Conservation (phyloP, 192 early-diverging fungal species). For the Thamnidium elegans region DNA sequence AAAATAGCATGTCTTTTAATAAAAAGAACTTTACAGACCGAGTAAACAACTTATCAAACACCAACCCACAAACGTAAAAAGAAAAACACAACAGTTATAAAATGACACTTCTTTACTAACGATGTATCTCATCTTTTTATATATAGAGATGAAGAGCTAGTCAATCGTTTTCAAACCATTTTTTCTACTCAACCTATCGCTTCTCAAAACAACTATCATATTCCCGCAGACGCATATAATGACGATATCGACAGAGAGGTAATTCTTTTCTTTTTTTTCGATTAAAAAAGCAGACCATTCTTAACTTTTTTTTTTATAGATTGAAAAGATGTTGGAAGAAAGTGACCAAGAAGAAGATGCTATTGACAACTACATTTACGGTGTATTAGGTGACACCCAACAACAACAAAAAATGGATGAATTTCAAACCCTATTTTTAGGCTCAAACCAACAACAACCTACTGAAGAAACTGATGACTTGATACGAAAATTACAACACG, state of each 20-base stretch:
- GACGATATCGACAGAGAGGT: neutral
- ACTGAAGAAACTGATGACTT: slow-evolving; percentile 6
- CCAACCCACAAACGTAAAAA: neutral
- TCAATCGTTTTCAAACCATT: neutral
- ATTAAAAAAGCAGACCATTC: neutral
- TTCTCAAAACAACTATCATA: slow-evolving; percentile 11
- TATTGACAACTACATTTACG: neutral
- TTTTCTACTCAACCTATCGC: slow-evolving; percentile 12
- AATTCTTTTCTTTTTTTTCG: too few relatives aligned
- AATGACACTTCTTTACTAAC: too few relatives aligned
- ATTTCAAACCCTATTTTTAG: neutral
- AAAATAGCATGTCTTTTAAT: neutral
- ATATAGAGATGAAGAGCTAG: slow-evolving; percentile 13
- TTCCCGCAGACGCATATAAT: neutral
- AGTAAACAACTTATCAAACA: slow-evolving; percentile 2
- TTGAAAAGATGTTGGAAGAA: slow-evolving; percentile 6
- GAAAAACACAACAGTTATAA: too few relatives aligned
- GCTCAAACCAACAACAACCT: neutral
- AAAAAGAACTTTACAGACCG: neutral
- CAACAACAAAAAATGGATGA: neutral
- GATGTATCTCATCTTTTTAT: neutral
- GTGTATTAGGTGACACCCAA: neutral
- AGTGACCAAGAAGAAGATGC: neutral
- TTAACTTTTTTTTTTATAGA: neutral
- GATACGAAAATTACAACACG: slow-evolving; percentile 7